Conservation (phyloP, 2,329 filamentous ascomycete species). For the Fusarium austroafricanum region DNA sequence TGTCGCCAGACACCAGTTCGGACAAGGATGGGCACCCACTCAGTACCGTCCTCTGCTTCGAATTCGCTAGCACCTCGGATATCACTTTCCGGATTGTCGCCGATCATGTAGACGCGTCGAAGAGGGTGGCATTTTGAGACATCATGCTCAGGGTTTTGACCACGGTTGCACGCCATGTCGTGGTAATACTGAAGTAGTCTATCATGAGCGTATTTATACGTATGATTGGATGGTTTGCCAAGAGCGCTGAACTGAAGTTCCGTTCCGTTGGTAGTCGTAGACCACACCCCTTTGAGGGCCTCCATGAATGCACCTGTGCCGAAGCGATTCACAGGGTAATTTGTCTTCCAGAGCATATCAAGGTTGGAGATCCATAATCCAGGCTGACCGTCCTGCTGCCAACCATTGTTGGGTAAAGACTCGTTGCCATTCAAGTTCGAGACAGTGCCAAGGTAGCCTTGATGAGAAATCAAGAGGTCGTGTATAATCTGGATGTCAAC, state of each 20-base stretch:
- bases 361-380: slow-evolving; percentile 88
- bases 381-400: slow-evolving; percentile 84
- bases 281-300: slow-evolving; percentile 84
- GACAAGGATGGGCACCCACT: slow-evolving; percentile 83
- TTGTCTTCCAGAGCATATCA: slow-evolving; percentile 89
- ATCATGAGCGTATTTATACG: slow-evolving; percentile 85
- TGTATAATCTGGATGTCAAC: slow-evolving; percentile 86
- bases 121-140: slow-evolving; percentile 61
- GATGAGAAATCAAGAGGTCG: slow-evolving; percentile 82
- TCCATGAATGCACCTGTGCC: slow-evolving; percentile 93
- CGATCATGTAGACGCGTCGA: slow-evolving; percentile 90
- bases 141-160: slow-evolving; percentile 23
- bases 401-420: slow-evolving; percentile 77
- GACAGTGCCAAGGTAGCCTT: slow-evolving; percentile 84
- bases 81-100: slow-evolving; percentile 89
- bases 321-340: slow-evolving; percentile 85
- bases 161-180: slow-evolving; percentile 41
- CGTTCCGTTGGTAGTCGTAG: slow-evolving; percentile 72
- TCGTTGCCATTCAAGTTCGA: slow-evolving; percentile 76
- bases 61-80: slow-evolving; percentile 89
- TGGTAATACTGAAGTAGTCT: slow-evolving; percentile 67
- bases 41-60: slow-evolving; percentile 71
- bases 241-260: slow-evolving; percentile 74
- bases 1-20: slow-evolving; percentile 79
- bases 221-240: slow-evolving; percentile 83